Percentiles rank a stretch among this genome's conserved stretches.
phyloP scores from a whole-genome alignment of 331 rosid genomes.

The Acacia concinna region DNA sequence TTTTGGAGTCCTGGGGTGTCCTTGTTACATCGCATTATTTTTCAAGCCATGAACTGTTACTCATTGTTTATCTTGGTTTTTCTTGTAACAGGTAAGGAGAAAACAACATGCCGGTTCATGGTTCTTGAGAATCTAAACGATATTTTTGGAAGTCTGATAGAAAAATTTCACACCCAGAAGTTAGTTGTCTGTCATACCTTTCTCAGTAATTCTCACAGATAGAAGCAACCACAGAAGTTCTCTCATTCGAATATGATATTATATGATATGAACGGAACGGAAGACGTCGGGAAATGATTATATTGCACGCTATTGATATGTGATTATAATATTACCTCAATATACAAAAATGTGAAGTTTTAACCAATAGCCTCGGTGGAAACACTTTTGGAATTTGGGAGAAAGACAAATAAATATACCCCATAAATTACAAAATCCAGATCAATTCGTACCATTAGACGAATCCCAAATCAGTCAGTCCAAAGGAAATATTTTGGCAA shows the following conservation, averaged over 20 bases:
- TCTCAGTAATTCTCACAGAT: background rate
- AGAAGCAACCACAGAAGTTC: background rate
- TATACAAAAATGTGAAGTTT: slow-evolving; percentile 10
- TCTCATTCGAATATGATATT: background rate
- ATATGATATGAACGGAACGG: background rate
- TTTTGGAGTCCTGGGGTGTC: background rate
- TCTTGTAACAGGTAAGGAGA: slow-evolving; percentile 30
- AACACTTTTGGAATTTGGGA: background rate
- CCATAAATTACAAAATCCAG: background rate
- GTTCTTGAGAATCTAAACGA: slow-evolving; percentile 23
- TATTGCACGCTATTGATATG: background rate
- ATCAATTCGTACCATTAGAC: too few species aligned
- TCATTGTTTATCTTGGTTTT: slow-evolving; percentile 26
- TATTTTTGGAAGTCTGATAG: background rate
- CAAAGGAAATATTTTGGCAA: too few species aligned
- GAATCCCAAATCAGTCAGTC: too few species aligned
- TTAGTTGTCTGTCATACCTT: background rate
- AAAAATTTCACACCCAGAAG: background rate
- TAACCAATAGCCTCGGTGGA: background rate
- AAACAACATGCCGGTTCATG: background rate
- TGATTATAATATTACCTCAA: background rate
- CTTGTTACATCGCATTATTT: background rate
- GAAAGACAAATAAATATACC: background rate
- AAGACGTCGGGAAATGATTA: background rate
- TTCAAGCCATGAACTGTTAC: background rate